Base-by-base conservation (phyloP, 495 filamentous ascomycete species). In the Xanthoparmelia taractica region DNA sequence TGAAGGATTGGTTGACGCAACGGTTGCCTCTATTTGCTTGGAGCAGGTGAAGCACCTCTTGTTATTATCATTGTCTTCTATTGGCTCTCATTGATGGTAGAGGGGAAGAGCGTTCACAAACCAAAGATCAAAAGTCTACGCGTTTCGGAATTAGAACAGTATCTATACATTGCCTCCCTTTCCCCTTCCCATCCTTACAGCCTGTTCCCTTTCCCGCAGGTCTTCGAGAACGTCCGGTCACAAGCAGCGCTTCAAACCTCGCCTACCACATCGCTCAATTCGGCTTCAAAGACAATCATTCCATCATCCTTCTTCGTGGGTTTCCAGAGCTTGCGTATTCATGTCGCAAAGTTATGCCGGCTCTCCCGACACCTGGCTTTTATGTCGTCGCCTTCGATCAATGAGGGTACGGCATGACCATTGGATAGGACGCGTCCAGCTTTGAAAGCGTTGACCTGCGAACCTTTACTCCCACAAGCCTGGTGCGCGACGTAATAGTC, bases 291-390 rank as follows among this genome's bases (percentile, higher is more conserved):
- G 73, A 73, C 18, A 80, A 75, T 23, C 85, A 84, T 0, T 78
- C 88, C 54, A 72, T 90, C 37, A 71, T 88, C 25, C 81, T 86
- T 64, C 77, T 83, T 59, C 86, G 87, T 70, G 86, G 85, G 27
- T 88, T 81, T 66, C 85, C 86, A 11, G 85, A 89, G 67, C 77
- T 88, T 25, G 84, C 86, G 54, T 89, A 80, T 71, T 87, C 85
- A 38, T 88, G 85, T 85, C 83, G 85, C 60, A 82, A 84, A 52
- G 71, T 87, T 17, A 76, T 88, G 63, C 80, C 82, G 23, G 58
- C 71, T 4, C 71, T 90, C 29, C 82, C 85, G 13, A 70, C 65
- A 7, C 74, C 79, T 4, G 83, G 83, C 37, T 88, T 83, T 71
- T 77, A 85, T 71, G 84, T 84, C 60, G 80, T 88, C 8, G 85